phyloP scores from a whole-genome alignment of 192 early-diverging fungal genomes.

The Umbelopsis sp. region DNA sequence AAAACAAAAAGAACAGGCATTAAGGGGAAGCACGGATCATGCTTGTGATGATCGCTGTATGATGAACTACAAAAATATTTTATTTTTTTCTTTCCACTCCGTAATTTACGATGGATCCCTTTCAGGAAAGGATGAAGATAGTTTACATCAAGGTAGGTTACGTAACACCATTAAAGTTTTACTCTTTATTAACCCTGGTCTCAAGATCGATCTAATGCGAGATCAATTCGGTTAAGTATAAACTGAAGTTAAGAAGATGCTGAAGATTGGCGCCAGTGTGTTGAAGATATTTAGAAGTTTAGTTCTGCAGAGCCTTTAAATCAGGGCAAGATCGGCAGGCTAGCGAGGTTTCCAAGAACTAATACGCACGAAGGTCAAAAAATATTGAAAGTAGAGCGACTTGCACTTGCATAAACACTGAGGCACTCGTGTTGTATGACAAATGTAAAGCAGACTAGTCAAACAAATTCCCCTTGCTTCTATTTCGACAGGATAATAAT shows the following conservation, averaged over 20 bases:
- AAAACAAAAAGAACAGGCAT: not conserved
- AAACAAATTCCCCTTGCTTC: too few species aligned
- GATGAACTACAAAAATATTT: not conserved
- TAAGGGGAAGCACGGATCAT: conserved; percentile 13
- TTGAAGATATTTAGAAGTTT: not conserved
- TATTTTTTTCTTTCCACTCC: not conserved
- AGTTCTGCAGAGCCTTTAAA: not conserved
- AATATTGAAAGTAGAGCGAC: not conserved
- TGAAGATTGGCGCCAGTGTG: not conserved
- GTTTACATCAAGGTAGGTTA: too few species aligned
- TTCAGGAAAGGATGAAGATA: not conserved
- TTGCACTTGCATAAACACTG: too few species aligned
- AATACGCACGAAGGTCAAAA: not conserved
- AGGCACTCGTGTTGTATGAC: too few species aligned
- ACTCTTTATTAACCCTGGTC: too few species aligned
- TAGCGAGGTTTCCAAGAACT: not conserved
- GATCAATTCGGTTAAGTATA: too few species aligned
- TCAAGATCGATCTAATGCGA: too few species aligned
- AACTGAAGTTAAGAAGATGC: too few species aligned
- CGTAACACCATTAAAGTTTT: too few species aligned
- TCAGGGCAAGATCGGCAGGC: conserved; percentile 3
- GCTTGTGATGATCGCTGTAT: not conserved
- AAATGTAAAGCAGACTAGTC: too few species aligned
- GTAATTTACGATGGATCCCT: not conserved
- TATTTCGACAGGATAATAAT: too few species aligned